A percentile compares a stretch with the other conserved stretches of the same genome.
Evolutionary conservation across 257 asterid species (phyloP).

Genomic region (Solanum dulcamara): DNA sequence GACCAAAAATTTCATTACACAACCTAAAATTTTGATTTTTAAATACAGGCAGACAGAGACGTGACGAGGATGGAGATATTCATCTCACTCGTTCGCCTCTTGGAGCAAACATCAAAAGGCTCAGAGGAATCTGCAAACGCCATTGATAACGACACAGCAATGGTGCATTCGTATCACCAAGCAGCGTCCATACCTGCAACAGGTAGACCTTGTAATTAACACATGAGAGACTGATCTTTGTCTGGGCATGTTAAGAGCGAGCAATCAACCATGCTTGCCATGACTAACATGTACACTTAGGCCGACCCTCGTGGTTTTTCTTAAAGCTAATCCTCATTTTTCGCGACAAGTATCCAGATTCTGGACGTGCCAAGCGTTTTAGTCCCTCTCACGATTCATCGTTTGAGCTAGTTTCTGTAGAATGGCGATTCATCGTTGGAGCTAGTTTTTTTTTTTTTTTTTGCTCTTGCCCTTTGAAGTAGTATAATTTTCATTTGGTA

Average conservation of each 20-base stretch:
- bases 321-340: not conserved
- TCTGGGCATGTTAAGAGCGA: not conserved
- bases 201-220: not conserved
- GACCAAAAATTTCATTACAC: not conserved
- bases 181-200: constrained; percentile 17
- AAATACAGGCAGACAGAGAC: constrained; percentile 72
- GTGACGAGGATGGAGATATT: constrained; percentile 84
- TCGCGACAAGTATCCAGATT: not conserved
- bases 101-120: constrained; percentile 52
- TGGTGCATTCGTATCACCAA: constrained; percentile 27
- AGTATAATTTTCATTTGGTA: not conserved
- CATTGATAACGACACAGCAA: constrained; percentile 10
- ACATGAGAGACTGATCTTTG: not conserved
- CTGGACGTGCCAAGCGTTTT: not conserved
- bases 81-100: constrained; percentile 61
- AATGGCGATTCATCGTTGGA: not conserved
- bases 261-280: not conserved
- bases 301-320: not conserved
- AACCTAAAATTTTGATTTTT: not conserved
- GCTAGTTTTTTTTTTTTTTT: not conserved
- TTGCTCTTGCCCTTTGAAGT: not conserved
- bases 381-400: not conserved
- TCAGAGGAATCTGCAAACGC: constrained; percentile 10
- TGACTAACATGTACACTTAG: not conserved
- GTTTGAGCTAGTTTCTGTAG: not conserved